Conservation (phyloP, 805 yeast species). For the Candida odintsovae region DNA sequence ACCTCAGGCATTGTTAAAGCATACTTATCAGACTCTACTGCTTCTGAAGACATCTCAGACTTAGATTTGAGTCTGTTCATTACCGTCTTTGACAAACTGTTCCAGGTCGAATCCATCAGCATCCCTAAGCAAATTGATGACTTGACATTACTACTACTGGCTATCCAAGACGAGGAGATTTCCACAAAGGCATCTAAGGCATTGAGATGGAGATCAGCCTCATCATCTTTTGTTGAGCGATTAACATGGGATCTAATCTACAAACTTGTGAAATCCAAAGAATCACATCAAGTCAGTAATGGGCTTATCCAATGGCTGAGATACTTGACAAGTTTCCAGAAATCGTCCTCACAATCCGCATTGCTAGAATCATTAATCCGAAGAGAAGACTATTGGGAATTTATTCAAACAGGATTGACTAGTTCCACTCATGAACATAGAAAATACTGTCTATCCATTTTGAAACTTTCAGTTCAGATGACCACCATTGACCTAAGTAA, state of each 20-base stretch:
- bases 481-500: conserved; percentile 29
- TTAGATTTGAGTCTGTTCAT: neutral
- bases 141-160: conserved; percentile 29
- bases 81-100: conserved; percentile 13
- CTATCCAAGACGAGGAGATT: conserved; percentile 33
- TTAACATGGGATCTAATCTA: conserved; percentile 44
- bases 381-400: conserved; percentile 45
- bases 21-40: neutral
- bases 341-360: conserved; percentile 1
- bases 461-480: conserved; percentile 53
- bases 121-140: conserved; percentile 18
- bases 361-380: conserved; percentile 3
- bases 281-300: conserved; percentile 30
- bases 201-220: conserved; percentile 47
- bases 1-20: neutral
- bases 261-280: conserved; percentile 26
- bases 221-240: conserved; percentile 12
- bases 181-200: conserved; percentile 33
- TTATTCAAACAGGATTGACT: conserved; percentile 50
- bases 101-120: conserved; percentile 4
- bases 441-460: conserved; percentile 60
- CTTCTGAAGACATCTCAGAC: neutral
- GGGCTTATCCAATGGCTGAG: conserved; percentile 54
- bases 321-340: conserved; percentile 30
- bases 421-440: conserved; percentile 58